Evolutionary conservation across 768 basidiomycete genomes (phyloP), one percentile per base, ranked within the genome.

Genomic region (Rhizopogon sp.): DNA sequence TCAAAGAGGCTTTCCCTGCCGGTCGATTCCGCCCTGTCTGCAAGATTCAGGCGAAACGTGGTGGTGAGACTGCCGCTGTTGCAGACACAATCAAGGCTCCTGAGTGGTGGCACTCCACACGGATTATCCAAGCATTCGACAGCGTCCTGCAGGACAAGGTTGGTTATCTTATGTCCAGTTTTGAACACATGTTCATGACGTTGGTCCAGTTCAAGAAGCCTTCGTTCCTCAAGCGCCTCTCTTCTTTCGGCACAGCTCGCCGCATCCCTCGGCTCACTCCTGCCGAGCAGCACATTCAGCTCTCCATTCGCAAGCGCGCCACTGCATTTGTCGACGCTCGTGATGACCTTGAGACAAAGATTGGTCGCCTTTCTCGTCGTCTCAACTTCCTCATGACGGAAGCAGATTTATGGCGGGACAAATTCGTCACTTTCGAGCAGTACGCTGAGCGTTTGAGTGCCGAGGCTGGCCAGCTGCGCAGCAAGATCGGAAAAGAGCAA

Each of bases 1-100:
- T 95, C 75, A 95, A 94, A 67, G 90, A 96, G 64, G 90, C 93
- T 2, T 97, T 94, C 73, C 94, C 94, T 6, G 91, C 90, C 2
- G 93, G 93, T 35, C 79, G 90, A 39, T 94, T 97, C 77, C 77
- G 93, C 14, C 92, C 92, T 9, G 83, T 94, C 39, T 94, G 92
- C 76, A 90, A 90, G 68, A 92, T 95, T 56, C 88, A 90, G 62
- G 86, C 90, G 6, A 92, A 91, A 72, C 75, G 89, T 47, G 86
- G 89, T 20, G 85, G 83, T 3, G 84, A 92, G 37, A 84, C 85
- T 31, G 78, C 90, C 42, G 84, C 88, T 35, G 88, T 93, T 13
- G 92, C 92, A 2, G 94, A 96, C 64, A 87, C 89, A 60, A 89
- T 96, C 65, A 88, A 90, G 64, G 78, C 91, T 39, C 94, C 94